phyloP scores from a whole-genome alignment of 2,329 filamentous ascomycete species.

The Cladosporium halotolerans region DNA sequence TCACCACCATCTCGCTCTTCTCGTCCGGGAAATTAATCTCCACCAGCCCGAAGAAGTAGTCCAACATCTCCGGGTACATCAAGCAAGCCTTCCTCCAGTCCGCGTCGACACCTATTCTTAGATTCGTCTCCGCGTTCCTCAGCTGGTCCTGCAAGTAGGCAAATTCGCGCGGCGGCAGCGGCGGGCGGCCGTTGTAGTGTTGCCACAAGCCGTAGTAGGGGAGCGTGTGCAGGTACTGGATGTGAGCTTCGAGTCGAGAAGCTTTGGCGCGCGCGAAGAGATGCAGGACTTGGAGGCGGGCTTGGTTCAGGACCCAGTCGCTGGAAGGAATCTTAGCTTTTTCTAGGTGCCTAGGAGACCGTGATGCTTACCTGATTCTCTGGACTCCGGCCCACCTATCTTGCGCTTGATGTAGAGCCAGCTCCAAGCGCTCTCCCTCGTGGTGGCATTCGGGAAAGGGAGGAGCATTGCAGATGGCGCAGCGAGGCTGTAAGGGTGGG shows the following conservation, averaged over 20 bases:
- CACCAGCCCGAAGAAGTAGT: constrained; percentile 71
- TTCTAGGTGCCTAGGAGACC: no score
- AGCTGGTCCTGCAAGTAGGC: constrained; percentile 48
- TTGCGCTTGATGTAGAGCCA: constrained; percentile 28
- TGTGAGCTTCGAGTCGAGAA: constrained; percentile 36
- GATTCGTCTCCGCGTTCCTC: constrained; percentile 55
- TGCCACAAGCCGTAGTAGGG: constrained; percentile 43
- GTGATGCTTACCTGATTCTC: constrained; percentile 27
- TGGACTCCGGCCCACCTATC: constrained; percentile 25
- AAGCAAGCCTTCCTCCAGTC: constrained; percentile 72
- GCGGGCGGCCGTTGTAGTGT: constrained; percentile 40
- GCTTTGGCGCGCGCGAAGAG: constrained; percentile 38
- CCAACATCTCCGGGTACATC: constrained; percentile 72
- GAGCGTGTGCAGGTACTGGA: constrained; percentile 38
- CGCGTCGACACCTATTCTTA: constrained; percentile 70
- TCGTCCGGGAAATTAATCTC: constrained; percentile 60
- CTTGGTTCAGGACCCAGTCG: constrained; percentile 42
- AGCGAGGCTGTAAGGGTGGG: constrained; percentile 19
- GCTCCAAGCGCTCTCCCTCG: constrained; percentile 28
- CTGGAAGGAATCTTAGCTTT: no score
- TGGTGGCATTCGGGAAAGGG: constrained; percentile 29
- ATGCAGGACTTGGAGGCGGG: constrained; percentile 39
- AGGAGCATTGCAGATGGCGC: constrained; percentile 31
- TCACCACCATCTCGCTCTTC: constrained; percentile 30
- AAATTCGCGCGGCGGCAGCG: constrained; percentile 36